These are phyloP conservation scores for Botryotinia narcissicola DNA, from an alignment of 2,329 filamentous ascomycete genomes.

Conservation along the genomic window DNA sequence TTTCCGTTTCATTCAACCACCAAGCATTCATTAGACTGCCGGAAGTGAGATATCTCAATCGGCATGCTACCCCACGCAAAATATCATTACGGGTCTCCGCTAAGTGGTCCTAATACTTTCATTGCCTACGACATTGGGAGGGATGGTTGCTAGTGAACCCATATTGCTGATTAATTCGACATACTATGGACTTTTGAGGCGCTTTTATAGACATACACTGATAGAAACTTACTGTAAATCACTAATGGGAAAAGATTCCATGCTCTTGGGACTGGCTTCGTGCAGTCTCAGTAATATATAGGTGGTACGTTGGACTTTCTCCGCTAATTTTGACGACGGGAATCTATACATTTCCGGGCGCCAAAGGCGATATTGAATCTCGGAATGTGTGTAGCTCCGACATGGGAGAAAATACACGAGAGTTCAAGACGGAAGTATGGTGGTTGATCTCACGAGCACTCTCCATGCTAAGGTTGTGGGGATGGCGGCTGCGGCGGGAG, in stretches of 20 bases:
- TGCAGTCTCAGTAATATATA: too few relatives aligned
- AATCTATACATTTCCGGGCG: not conserved
- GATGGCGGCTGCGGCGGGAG: not conserved
- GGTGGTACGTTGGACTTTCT: not conserved
- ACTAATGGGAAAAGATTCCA: not conserved
- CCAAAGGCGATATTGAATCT: not conserved
- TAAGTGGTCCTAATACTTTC: not conserved
- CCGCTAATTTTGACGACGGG: fast-evolving
- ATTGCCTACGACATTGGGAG: not conserved
- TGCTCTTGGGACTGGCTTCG: not conserved
- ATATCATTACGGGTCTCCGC: fast-evolving
- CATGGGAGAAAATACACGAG: not conserved
- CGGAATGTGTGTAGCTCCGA: not conserved
- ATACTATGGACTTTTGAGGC: not conserved
- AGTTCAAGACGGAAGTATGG: not conserved
- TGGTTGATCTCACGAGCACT: not conserved
- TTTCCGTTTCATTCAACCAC: not conserved
- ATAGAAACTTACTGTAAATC: not conserved
- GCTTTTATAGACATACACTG: fast-evolving
- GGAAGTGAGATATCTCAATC: not conserved
- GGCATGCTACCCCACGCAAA: not conserved
- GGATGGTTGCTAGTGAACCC: not conserved
- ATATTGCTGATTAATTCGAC: not conserved
- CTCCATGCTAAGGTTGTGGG: not conserved
- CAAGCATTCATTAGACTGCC: not conserved